Conservation (phyloP, 139 green algal genomes). For the Gonium pectorale region DNA sequence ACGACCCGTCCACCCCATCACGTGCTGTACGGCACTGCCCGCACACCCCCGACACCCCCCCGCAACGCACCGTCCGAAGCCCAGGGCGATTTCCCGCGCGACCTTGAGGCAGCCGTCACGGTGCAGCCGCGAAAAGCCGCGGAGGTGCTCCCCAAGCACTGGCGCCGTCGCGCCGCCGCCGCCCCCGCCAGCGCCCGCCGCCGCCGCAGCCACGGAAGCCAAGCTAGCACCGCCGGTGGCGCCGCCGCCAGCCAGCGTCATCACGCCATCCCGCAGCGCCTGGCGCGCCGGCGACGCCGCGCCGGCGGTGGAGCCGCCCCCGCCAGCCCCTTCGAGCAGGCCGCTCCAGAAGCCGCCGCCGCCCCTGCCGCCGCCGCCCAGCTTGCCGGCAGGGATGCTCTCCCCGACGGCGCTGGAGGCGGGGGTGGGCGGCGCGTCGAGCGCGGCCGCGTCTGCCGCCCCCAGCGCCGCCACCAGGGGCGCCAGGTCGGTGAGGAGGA, state of each 20-base stretch:
- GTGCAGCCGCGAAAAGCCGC: constrained; percentile 38
- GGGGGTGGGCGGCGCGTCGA: no score
- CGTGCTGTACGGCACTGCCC: no score
- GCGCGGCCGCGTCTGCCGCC: not conserved
- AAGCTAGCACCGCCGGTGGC: not conserved
- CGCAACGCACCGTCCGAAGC: constrained; percentile 44
- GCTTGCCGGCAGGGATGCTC: not conserved
- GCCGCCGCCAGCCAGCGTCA: not conserved
- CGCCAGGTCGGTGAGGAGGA: constrained; percentile 27
- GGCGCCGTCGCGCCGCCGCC: not conserved
- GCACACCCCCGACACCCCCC: no score
- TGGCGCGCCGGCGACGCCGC: not conserved
- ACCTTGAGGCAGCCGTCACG: constrained; percentile 53
- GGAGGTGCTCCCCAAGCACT: constrained; percentile 19
- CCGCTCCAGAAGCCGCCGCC: constrained; percentile 28
- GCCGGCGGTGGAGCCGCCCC: not conserved
- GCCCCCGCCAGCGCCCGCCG: not conserved
- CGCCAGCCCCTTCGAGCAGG: not conserved
- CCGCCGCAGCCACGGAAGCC: not conserved
- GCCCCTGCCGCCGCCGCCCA: constrained; percentile 12
- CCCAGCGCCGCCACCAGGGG: constrained; percentile 19
- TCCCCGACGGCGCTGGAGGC: not conserved
- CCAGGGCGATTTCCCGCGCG: constrained; percentile 46
- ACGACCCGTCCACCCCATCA: no score
- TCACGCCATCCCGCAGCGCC: constrained; percentile 35